phyloP scores from a whole-genome alignment of 108 stramenopile species.

The Skeletonema menzelii region DNA sequence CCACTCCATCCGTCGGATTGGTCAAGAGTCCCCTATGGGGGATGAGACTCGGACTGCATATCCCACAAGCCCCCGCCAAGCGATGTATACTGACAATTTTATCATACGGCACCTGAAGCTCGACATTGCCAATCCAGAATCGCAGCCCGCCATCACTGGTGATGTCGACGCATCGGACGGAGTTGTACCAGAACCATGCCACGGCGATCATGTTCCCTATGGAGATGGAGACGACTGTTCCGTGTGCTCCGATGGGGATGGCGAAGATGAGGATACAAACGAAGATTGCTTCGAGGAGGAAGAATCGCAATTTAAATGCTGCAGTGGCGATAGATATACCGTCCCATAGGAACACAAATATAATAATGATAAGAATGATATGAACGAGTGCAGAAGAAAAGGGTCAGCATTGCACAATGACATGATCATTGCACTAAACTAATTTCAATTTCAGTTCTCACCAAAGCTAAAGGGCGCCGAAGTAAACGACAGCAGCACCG shows the following conservation, averaged over 20 bases:
- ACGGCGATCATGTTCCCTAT: slow-evolving; percentile 76
- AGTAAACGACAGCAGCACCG: slow-evolving; percentile 74
- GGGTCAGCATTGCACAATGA: background rate
- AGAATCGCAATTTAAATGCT: slow-evolving; percentile 83
- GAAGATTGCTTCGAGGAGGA: slow-evolving; percentile 74
- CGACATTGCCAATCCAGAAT: slow-evolving; percentile 91
- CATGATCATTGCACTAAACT: background rate
- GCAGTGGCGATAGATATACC: background rate
- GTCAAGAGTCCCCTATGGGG: slow-evolving; percentile 79
- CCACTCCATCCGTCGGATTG: slow-evolving; percentile 75
- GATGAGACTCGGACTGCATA: slow-evolving; percentile 31
- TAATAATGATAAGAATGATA: too few relatives aligned
- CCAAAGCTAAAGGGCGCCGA: slow-evolving; percentile 80
- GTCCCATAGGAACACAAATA: too few relatives aligned
- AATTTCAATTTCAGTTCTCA: too few relatives aligned
- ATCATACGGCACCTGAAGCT: slow-evolving; percentile 84
- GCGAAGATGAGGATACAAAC: slow-evolving; percentile 63
- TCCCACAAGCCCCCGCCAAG: slow-evolving; percentile 43
- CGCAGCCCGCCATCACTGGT: slow-evolving; percentile 79
- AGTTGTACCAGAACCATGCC: slow-evolving; percentile 92
- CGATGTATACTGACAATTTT: slow-evolving; percentile 75
- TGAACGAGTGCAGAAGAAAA: background rate
- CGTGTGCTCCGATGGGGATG: slow-evolving; percentile 84
- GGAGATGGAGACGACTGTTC: slow-evolving; percentile 77
- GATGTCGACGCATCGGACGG: slow-evolving; percentile 84